A percentile compares a stretch with the other conserved stretches of the same genome.
These are phyloP conservation scores for Chaetomium globosum DNA, from an alignment of 2,329 filamentous ascomycete genomes.

Conservation along the genomic window DNA sequence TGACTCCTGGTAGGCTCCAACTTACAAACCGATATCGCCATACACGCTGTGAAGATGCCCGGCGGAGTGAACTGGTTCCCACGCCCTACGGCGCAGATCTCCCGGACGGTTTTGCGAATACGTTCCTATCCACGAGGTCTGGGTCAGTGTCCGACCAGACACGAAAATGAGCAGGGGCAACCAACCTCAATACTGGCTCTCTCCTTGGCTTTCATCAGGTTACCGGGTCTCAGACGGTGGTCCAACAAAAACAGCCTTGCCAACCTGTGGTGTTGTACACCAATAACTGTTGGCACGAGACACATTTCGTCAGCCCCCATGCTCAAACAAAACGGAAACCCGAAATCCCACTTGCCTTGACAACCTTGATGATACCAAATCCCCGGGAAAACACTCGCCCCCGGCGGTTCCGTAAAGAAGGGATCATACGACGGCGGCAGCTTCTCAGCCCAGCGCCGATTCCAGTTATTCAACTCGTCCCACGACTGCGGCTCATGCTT, in stretches of 20 bases:
- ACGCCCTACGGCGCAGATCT: slow-evolving; percentile 61
- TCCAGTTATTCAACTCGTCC: slow-evolving; percentile 50
- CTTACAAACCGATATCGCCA: slow-evolving; percentile 58
- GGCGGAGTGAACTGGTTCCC: slow-evolving; percentile 60
- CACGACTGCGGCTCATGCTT: slow-evolving; percentile 44
- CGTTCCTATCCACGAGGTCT: slow-evolving; percentile 43
- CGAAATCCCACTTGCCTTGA: slow-evolving; percentile 47
- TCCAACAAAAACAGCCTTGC: slow-evolving; percentile 59
- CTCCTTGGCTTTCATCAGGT: slow-evolving; percentile 37
- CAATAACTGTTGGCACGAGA: slow-evolving; percentile 50
- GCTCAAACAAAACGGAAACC: not conserved
- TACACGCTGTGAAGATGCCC: slow-evolving; percentile 58
- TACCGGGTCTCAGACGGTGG: slow-evolving; percentile 53
- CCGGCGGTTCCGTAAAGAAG: slow-evolving; percentile 46
- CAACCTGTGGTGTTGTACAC: slow-evolving; percentile 62
- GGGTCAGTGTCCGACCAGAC: not conserved
- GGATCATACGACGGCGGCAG: slow-evolving; percentile 58
- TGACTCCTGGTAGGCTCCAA: slow-evolving; percentile 5
- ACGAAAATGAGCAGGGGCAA: not conserved
- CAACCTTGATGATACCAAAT: slow-evolving; percentile 60
- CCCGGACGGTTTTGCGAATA: slow-evolving; percentile 52
- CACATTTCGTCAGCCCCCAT: not conserved
- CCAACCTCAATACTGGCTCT: slow-evolving; percentile 13
- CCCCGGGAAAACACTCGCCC: slow-evolving; percentile 53
- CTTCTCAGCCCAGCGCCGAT: slow-evolving; percentile 50